Base-by-base conservation (phyloP, 139 green algal genomes). In the Ostreobium quekettii region DNA sequence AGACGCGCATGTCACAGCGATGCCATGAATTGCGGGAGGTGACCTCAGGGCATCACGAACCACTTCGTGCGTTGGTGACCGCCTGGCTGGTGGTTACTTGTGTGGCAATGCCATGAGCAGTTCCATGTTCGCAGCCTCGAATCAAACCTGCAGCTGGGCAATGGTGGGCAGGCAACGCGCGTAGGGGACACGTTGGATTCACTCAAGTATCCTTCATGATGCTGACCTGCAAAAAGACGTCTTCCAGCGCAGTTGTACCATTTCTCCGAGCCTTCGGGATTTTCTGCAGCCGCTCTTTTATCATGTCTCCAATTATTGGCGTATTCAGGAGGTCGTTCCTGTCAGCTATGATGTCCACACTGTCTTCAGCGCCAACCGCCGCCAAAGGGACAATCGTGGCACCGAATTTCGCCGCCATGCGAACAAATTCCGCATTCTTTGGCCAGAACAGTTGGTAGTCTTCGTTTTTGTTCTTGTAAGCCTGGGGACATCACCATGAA, bases 371-470 rank as follows among this genome's bases (percentile, higher is more conserved):
- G 15, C 92, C 93, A 3, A 99, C 76, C 1, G 84, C 85, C 0
- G 82, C 84, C 76, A 99, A 95, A 19, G 93, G 92, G 4, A 99
- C 79, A 47, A 99, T 97, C 64, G 85, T 93, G 30, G 93, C 93
- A 26, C 84, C 82, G 64, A 92, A 90, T 28, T 80, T 80, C 8
- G 81, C 82, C 0, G 92, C 92, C 83, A 96, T 91, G 46, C 90
- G 79, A 29, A 97, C 86, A 81, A 97, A 96, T 78, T 98, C 93
- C 19, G 79, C 60, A 32, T 82, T 78, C 38, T 88, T 66, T 4
- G 93, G 91, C 93, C 93, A 98, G 48, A 96, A 82, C 0, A 98
- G 77, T 71, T 91, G 68, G 82, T 98, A 98, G 62, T 93, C 78
- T 73, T 98, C 88, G 8, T 84, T 79, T 37, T 76, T 63, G 47